Percentiles rank a stretch among this genome's conserved stretches.
Conservation (phyloP, 164 flowering plant genomes). For the Sedum album region DNA sequence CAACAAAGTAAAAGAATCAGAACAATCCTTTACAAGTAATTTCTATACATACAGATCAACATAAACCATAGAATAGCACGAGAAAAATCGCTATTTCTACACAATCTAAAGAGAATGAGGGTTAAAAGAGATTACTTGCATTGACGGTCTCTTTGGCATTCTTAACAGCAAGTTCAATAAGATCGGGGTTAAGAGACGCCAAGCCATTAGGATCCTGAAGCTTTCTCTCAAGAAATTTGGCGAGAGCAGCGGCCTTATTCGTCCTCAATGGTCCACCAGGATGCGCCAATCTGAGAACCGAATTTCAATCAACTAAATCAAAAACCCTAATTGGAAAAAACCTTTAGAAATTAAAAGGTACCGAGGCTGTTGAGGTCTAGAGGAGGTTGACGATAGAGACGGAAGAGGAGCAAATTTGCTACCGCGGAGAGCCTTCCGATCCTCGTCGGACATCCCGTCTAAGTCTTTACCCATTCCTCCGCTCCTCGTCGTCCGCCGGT, state of each 20-base stretch:
- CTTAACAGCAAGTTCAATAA: conserved; percentile 63
- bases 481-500: background rate
- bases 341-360: conserved; percentile 7
- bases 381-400: conserved; percentile 25
- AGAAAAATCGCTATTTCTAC: too few species aligned
- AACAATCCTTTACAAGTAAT: background rate
- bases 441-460: conserved; percentile 62
- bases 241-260: conserved; percentile 91
- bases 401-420: conserved; percentile 92
- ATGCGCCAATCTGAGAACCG: conserved; percentile 55
- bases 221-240: conserved; percentile 80
- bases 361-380: conserved; percentile 49
- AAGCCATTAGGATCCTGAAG: conserved; percentile 76
- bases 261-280: conserved; percentile 87
- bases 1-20: background rate
- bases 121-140: conserved; percentile 24
- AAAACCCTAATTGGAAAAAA: background rate
- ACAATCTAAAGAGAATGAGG: background rate
- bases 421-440: conserved; percentile 65
- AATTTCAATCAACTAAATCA: background rate
- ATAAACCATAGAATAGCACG: background rate
- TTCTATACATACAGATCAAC: background rate
- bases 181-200: conserved; percentile 54
- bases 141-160: conserved; percentile 65
- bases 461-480: conserved; percentile 7